Evolutionary conservation across 108 stramenopile species (phyloP).

Genomic region (Stephanodiscus triporus): DNA sequence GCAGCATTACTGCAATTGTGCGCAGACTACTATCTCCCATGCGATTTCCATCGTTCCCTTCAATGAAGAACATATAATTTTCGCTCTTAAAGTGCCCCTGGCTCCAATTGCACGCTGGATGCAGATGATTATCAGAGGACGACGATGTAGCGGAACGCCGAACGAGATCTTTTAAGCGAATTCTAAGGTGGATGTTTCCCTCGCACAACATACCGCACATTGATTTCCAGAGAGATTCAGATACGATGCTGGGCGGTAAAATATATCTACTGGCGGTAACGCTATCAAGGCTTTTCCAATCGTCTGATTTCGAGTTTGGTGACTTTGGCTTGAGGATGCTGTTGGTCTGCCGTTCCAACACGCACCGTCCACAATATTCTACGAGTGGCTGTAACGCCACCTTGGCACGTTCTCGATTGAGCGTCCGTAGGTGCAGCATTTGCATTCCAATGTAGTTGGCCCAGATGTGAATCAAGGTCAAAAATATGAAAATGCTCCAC

Average conservation of each 20-base stretch:
- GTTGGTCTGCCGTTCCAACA: background rate
- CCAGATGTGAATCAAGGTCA: slow-evolving; percentile 91
- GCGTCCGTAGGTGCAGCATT: slow-evolving; percentile 72
- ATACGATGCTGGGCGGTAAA: slow-evolving; percentile 33
- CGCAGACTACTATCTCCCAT: background rate
- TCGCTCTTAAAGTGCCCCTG: slow-evolving; percentile 10
- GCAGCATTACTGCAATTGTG: slow-evolving; percentile 53
- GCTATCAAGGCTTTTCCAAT: background rate
- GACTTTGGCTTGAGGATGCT: background rate
- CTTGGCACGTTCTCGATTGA: slow-evolving; percentile 65
- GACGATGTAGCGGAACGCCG: background rate
- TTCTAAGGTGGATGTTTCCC: slow-evolving; percentile 35
- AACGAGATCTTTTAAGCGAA: slow-evolving; percentile 26
- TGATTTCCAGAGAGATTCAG: slow-evolving; percentile 48
- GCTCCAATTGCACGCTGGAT: slow-evolving; percentile 13
- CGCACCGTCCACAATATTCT: slow-evolving; percentile 36
- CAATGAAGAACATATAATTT: slow-evolving; percentile 21
- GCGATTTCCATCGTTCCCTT: slow-evolving; percentile 1
- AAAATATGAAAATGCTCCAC: slow-evolving; percentile 78
- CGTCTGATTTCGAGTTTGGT: slow-evolving; percentile 1
- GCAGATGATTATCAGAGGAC: background rate
- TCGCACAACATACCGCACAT: slow-evolving; percentile 26
- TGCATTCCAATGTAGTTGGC: slow-evolving; percentile 90
- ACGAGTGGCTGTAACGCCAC: slow-evolving; percentile 27
- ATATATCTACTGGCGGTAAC: slow-evolving; percentile 11